Base-by-base conservation (phyloP, 495 filamentous ascomycete species). In the Pyrenopolyporus hunteri region DNA sequence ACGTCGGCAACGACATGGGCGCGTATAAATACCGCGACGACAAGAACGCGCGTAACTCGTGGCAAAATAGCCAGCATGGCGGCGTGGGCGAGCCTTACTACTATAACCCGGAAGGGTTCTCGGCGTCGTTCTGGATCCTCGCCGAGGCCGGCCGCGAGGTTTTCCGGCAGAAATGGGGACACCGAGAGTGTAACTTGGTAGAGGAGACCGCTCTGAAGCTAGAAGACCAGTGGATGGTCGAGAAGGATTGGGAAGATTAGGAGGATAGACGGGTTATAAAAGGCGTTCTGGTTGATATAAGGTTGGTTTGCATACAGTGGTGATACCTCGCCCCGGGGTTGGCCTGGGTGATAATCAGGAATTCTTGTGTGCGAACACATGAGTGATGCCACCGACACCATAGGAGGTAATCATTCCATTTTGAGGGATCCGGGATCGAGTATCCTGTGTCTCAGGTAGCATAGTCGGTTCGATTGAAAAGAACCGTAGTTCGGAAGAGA, bases 41-140 rank as follows among this genome's bases (percentile, higher is more conserved):
- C 1, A 62, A 66, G 11, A 61, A 64, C 0, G 76, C 73, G 4
- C 64, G 82, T 8, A 84, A 85, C 64, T 77, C 70, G 11, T 85
- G 82, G 82, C 82, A 84, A 35, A 68, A 51, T 2, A 68, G 65
- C 44, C 82, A 83, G 53, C 72, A 63, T 11, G 82, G 82, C 20
- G 82, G 81, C 0, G 51, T 79, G 42, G 82, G 81, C 4, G 82
- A 85, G 56, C 82, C 82, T 4, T 85, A 79, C 46, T 83, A 82
- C 53, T 61, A 80, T 28, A 76, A 82, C 49, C 56, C 77, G 1
- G 73, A 73, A 26, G 82, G 80, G 7, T 83, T 84, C 51, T 74
- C 60, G 13, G 46, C 37, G 6, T 59, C 65, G 9, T 70, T 70
- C 65, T 70, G 68, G 68, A 68, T 70, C 14, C 48, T 70, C 13